Conservation (phyloP, 768 basidiomycete genomes). For the Leucocoprinus leucothites region DNA sequence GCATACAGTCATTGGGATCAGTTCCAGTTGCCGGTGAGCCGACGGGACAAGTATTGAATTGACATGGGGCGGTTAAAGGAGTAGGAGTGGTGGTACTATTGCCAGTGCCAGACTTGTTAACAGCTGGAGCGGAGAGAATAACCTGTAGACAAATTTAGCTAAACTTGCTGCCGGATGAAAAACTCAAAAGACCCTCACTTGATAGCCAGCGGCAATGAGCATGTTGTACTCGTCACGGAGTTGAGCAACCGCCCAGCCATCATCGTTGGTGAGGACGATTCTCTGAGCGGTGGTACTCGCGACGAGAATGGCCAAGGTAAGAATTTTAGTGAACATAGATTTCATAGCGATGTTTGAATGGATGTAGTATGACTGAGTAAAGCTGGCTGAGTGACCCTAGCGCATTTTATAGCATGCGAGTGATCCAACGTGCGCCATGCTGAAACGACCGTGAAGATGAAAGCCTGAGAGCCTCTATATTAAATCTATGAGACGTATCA, state of each 20-base stretch:
- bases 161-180: not conserved
- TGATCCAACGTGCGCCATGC: no score
- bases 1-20: slow-evolving; percentile 21
- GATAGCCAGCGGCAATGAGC: slow-evolving; percentile 31
- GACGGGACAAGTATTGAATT: slow-evolving; percentile 39
- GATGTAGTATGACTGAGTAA: not conserved
- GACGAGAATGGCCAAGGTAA: slow-evolving; percentile 9
- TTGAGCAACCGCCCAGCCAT: slow-evolving; percentile 40
- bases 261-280: slow-evolving; percentile 25
- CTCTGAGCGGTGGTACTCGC: slow-evolving; percentile 11
- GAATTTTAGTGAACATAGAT: not conserved
- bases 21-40: slow-evolving; percentile 38
- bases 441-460: no score
- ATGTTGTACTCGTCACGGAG: slow-evolving; percentile 37
- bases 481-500: no score
- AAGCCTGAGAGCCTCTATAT: no score
- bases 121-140: slow-evolving; percentile 40
- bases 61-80: slow-evolving; percentile 29
- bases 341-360: not conserved
- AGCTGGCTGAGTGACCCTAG: no score
- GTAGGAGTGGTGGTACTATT: slow-evolving; percentile 28
- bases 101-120: slow-evolving; percentile 40
- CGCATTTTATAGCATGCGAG: not conserved
- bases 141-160: slow-evolving; percentile 23
- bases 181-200: slow-evolving; percentile 22